Evolutionary conservation across 768 basidiomycete genomes (phyloP), one percentile per base, ranked within the genome.

Genomic region (Trametes maxima): DNA sequence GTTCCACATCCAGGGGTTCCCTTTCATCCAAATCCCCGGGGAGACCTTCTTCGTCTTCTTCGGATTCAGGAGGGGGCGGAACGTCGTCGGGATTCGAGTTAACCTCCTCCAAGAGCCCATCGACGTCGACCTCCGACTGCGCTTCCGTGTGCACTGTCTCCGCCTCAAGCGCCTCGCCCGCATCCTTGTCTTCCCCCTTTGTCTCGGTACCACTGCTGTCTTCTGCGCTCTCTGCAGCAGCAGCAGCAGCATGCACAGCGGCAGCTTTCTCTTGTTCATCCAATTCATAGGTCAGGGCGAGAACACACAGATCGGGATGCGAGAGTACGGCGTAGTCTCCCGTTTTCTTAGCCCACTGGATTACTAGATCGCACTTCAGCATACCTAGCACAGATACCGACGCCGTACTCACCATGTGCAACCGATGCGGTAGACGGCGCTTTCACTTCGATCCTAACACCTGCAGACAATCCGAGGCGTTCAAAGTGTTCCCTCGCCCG

Each of bases 251-350:
- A 19, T 47, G 17, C 0, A 14, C 40, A 16, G 2, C 65, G 43
- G 70, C 65, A 43, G 75, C 66, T 61, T 75, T 76, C 57, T 72
- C 82, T 70, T 80, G 80, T 56, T 85, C 78, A 67, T 93, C 85
- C 57, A 96, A 76, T 22, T 87, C 82, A 70, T 91, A 87, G 6
- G 95, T 94, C 67, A 99, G 78, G 1, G 97, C 96, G 51, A 98
- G 76, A 39, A 98, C 87, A 68, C 90, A 88, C 43, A 99, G 73
- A 86, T 99, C 97, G 14, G 95, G 82, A 73, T 89, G 85, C 14
- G 94, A 97, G 40, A 99, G 80, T 48, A 94, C 95, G 44, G 92
- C 79, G 71, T 94, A 95, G 75, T 99, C 97, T 72, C 97, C 97
- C 0, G 96, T 96, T 79, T 92, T 92, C 80, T 94, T 96, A 3